Evolutionary conservation across 345 rosid genomes (phyloP).

Genomic region (Syzygium oleosum): DNA sequence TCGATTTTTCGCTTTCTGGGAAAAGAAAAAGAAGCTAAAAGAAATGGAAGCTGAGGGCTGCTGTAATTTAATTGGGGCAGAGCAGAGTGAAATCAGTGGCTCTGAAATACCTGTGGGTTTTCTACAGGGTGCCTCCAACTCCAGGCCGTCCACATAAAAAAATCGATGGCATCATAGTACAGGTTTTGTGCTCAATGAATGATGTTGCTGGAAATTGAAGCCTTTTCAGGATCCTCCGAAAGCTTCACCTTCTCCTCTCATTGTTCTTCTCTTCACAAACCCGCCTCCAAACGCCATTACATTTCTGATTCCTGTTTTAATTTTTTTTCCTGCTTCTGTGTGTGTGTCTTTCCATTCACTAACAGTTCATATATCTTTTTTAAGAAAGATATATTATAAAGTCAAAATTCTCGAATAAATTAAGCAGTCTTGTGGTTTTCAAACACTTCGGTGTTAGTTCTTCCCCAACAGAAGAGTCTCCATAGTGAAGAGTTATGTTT

Average conservation of each 20-base stretch:
- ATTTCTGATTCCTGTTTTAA: neutral
- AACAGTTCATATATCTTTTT: neutral
- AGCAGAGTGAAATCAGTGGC: neutral
- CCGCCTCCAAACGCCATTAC: neutral
- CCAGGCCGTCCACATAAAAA: neutral
- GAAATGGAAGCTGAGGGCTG: neutral
- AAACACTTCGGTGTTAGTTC: neutral
- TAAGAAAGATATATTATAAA: neutral
- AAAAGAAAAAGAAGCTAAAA: neutral
- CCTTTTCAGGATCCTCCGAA: neutral
- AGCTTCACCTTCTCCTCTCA: neutral
- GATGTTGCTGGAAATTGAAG: neutral
- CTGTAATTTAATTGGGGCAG: neutral
- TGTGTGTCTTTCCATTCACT: neutral
- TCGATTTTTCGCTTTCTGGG: neutral
- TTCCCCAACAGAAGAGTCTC: neutral
- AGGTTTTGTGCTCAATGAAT: neutral
- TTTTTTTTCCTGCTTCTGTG: neutral
- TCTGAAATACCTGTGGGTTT: neutral
- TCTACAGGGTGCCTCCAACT: neutral
- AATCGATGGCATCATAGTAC: neutral
- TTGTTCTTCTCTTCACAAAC: neutral
- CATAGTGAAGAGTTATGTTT: neutral
- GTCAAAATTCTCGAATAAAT: neutral
- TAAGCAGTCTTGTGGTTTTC: neutral